Base-by-base conservation (phyloP, 2,329 filamentous ascomycete genomes). In the Xylaria sp. region DNA sequence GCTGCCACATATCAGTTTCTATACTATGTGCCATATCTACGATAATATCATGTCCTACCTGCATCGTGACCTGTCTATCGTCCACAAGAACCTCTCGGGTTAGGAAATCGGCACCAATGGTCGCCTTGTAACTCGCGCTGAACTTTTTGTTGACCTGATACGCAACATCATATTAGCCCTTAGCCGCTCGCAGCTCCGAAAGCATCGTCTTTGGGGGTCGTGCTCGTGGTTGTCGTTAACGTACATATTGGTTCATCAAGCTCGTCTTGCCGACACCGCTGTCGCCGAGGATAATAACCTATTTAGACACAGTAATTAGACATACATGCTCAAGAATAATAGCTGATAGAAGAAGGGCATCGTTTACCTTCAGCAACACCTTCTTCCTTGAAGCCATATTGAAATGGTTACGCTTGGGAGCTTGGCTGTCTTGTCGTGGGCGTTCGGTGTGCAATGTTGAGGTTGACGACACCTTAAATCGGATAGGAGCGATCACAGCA, bases 181-280 rank as follows among this genome's bases (percentile, higher is more conserved):
- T 21, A 4, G 53, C 42, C 30, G 19, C 32, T 54, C 19, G 47
- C 24, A 36, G 11, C 24, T 11, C 57, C 12, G 42, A 53, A 19
- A 21, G 24, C 7, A 57, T 36, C 39, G 36, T 65, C 36, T 36
- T 34, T 4, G 21, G 61, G 34, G 36, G 11, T 24, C 48, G 45
- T 45, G 60, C 11, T 19, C 34, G 19, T 65, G 42, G 57, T 19
- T 24, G 63, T 70, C 34, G 63, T 58, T n/a, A 61, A 75, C 92
- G 81, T 90, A 98, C 96, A 93, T 98, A 99, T 98, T 99, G 96
- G 85, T 99, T 99, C 96, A 99, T 99, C 89, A 99, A 90, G 83
- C 94, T 98, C 70, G 96, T 99, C 88, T 99, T 99, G 81, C 96
- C 96, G 71, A 99, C 96, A 84, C 96, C 96, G 82, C 95, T 98